Evolutionary conservation across 2,329 filamentous ascomycete genomes (phyloP), one percentile per base, ranked within the genome.

Genomic region (Sporothrix protearum): DNA sequence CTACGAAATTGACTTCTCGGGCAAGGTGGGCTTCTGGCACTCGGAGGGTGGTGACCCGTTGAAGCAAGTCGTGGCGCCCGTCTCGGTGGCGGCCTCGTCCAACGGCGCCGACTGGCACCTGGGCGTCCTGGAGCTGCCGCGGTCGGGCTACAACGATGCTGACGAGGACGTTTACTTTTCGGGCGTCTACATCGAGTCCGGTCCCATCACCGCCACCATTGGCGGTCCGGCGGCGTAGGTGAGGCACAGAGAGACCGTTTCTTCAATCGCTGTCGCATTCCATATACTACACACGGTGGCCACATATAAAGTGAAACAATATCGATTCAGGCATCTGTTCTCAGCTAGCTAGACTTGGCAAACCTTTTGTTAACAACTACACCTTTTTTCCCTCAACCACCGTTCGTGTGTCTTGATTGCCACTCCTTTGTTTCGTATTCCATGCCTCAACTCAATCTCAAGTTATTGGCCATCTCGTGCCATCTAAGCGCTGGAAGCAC

Each of bases 101-200:
- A 91, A 92, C 78, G 90, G 89, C 51, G 85, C 84, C 2, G 91
- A 93, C 78, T 93, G 89, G 89, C 91, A 93, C 80, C 79, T 93
- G 63, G 91, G 91, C 72, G 87, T 91, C 30, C 82, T 92, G 69
- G 87, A 91, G 74, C 82, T 92, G 71, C 87, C 89, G 14, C 83
- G 86, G 22, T 80, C 81, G 45, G 87, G 87, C 0, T 85, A 86
- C 64, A 79, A 84, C 61, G 85, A 88, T 51, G 78, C 77, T 3
- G 81, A 78, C 49, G 90, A 92, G 82, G 90, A 92, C 77, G 89
- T 89, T 82, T 92, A 87, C 78, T 92, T 91, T 81, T 89, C 87
- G 3, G 90, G 91, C 9, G 88, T 92, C 3, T 93, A 91, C 76
- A 84, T 92, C 66, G 91, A 93, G 83, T 84, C 81, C 63, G 88